These are phyloP conservation scores for Dryas integrifolia DNA, from an alignment of 331 rosid species.

Conservation along the genomic window DNA sequence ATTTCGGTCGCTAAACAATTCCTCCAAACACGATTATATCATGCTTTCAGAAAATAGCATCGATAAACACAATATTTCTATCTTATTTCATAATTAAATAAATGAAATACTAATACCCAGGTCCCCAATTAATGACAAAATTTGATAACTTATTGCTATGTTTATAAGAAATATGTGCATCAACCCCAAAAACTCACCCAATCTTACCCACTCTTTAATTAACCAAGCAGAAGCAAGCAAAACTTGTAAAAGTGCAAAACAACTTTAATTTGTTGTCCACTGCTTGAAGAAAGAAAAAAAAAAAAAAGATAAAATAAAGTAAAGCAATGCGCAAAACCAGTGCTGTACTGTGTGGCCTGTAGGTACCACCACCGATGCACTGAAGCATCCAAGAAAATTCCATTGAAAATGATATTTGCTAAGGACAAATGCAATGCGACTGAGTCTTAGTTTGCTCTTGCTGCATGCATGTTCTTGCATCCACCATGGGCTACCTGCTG, in stretches of 20 bases:
- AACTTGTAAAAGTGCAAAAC: background rate
- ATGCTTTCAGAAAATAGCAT: background rate
- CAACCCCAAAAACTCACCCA: background rate
- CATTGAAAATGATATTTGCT: constrained; percentile 36
- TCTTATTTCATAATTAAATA: too few relatives aligned
- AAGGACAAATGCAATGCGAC: background rate
- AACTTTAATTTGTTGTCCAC: background rate
- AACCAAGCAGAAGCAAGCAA: background rate
- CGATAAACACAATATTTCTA: background rate
- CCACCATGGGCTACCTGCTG: too few relatives aligned
- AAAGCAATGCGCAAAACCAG: background rate
- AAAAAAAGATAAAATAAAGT: background rate
- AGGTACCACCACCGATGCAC: constrained; percentile 25
- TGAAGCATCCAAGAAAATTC: constrained; percentile 59
- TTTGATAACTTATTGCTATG: too few relatives aligned
- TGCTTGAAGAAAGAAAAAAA: background rate
- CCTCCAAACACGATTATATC: background rate
- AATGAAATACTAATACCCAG: background rate
- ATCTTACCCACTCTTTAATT: background rate
- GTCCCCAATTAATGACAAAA: too few relatives aligned
- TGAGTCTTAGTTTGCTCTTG: background rate
- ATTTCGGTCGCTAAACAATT: background rate
- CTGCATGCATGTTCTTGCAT: too few relatives aligned
- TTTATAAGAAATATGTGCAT: too few relatives aligned
- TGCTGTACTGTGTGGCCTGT: background rate